phyloP scores from a whole-genome alignment of 768 basidiomycete genomes.

The Pisolithus tinctorius region DNA sequence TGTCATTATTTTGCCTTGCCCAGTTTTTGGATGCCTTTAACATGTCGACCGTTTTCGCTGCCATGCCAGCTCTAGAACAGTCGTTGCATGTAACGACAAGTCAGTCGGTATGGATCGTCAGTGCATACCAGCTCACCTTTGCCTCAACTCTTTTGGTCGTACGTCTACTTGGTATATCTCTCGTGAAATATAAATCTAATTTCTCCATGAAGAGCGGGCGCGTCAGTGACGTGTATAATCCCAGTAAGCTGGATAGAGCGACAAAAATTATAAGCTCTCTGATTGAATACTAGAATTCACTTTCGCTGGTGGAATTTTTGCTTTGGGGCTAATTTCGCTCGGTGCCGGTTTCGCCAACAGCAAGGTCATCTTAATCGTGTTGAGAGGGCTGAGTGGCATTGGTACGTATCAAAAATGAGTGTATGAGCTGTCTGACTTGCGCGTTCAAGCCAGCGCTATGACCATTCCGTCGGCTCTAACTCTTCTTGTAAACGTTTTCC shows the following conservation, averaged over 20 bases:
- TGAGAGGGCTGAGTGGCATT: slow-evolving; percentile 47
- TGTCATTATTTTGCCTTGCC: slow-evolving; percentile 34
- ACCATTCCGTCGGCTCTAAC: slow-evolving; percentile 46
- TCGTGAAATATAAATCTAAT: slow-evolving; percentile 5
- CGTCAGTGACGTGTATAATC: slow-evolving; percentile 34
- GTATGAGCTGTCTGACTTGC: neutral
- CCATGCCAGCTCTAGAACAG: slow-evolving; percentile 29
- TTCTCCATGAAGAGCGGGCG: slow-evolving; percentile 29
- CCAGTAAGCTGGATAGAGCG: slow-evolving; percentile 24
- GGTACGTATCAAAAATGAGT: slow-evolving; percentile 20
- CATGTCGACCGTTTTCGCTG: slow-evolving; percentile 35
- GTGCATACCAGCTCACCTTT: slow-evolving; percentile 37
- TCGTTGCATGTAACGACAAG: slow-evolving; percentile 16
- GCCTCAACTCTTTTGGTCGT: slow-evolving; percentile 31
- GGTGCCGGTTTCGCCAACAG: slow-evolving; percentile 39
- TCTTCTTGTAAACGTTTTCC: slow-evolving; percentile 45
- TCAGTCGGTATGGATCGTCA: slow-evolving; percentile 34
- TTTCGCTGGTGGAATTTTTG: slow-evolving; percentile 35
- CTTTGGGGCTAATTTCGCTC: slow-evolving; percentile 38
- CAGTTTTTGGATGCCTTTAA: slow-evolving; percentile 40
- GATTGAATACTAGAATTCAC: slow-evolving; percentile 25
- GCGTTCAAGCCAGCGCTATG: slow-evolving; percentile 36
- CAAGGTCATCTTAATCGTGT: slow-evolving; percentile 41
- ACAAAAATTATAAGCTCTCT: neutral
- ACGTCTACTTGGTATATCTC: slow-evolving; percentile 1